Evolutionary conservation across 805 yeast species (phyloP).

Genomic region (Yamadazyma kitorensis): DNA sequence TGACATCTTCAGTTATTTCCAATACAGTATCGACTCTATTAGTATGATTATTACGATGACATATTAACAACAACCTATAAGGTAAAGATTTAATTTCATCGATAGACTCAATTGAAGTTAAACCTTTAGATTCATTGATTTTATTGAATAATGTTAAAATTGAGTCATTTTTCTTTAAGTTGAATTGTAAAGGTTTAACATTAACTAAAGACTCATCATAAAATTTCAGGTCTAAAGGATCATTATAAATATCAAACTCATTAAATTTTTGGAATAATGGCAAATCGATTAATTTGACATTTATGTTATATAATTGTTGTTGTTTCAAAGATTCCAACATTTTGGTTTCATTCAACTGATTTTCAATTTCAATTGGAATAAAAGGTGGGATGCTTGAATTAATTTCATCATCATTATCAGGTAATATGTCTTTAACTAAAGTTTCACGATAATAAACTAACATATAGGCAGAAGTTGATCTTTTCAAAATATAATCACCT

Average conservation of each 20-base stretch:
- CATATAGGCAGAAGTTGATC: constrained; percentile 97
- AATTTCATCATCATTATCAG: constrained; percentile 50
- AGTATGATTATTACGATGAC: constrained; percentile 68
- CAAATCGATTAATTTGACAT: constrained; percentile 54
- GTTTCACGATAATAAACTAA: constrained; percentile 81
- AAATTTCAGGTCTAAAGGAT: constrained; percentile 43
- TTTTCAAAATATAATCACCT: constrained; percentile 58
- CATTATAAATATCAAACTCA: constrained; percentile 78
- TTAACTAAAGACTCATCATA: constrained; percentile 45
- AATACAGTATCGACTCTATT: constrained; percentile 49
- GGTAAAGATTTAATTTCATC: constrained; percentile 17
- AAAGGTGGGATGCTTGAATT: constrained; percentile 51
- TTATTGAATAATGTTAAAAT: constrained; percentile 47
- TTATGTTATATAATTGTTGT: constrained; percentile 50
- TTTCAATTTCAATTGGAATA: constrained; percentile 61
- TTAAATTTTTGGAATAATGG: constrained; percentile 55
- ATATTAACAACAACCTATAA: constrained; percentile 63
- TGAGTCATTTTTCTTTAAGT: constrained; percentile 55
- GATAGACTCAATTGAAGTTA: constrained; percentile 3
- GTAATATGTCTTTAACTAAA: constrained; percentile 55
- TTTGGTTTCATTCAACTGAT: constrained; percentile 59
- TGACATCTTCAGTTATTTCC: constrained; percentile 22
- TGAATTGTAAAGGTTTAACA: constrained; percentile 48
- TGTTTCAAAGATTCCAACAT: constrained; percentile 57
- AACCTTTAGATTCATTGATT: constrained; percentile 8